Percentiles rank a stretch among this genome's conserved stretches.
phyloP scores from a whole-genome alignment of 139 green algal species.

The Spirogloea muscicola region DNA sequence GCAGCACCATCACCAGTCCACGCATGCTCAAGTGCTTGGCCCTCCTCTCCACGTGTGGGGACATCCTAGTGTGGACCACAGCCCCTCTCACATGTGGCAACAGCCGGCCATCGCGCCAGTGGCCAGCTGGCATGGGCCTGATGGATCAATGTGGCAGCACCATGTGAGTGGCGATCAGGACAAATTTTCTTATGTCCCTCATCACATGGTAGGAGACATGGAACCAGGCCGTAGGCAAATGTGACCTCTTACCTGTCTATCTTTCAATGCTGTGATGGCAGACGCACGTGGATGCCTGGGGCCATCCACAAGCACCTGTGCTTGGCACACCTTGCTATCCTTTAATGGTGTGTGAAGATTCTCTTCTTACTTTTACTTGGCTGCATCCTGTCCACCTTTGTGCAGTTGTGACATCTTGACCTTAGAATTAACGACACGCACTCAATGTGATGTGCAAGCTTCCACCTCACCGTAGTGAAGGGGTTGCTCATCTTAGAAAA shows the following conservation, averaged over 20 bases:
- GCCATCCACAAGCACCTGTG: neutral
- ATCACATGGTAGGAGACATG: neutral
- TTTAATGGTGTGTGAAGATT: neutral
- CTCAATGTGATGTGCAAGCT: too few species aligned
- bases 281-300: neutral
- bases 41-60: constrained; percentile 24
- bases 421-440: too few species aligned
- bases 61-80: constrained; percentile 18
- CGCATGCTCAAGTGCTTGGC: too few species aligned
- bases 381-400: neutral
- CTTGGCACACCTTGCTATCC: constrained; percentile 20
- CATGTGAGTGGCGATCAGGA: neutral
- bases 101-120: neutral
- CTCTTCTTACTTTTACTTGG: neutral
- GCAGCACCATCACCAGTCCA: neutral
- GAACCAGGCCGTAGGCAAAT: neutral
- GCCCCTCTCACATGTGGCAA: constrained; percentile 20
- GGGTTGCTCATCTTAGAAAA: neutral
- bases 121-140: constrained; percentile 5
- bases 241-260: neutral
- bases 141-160: constrained; percentile 15
- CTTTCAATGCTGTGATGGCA: neutral
- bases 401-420: neutral
- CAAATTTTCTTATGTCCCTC: neutral
- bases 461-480: neutral